Conservation (phyloP, 2,329 filamentous ascomycete genomes). For the Dactylellina drechsleri region DNA sequence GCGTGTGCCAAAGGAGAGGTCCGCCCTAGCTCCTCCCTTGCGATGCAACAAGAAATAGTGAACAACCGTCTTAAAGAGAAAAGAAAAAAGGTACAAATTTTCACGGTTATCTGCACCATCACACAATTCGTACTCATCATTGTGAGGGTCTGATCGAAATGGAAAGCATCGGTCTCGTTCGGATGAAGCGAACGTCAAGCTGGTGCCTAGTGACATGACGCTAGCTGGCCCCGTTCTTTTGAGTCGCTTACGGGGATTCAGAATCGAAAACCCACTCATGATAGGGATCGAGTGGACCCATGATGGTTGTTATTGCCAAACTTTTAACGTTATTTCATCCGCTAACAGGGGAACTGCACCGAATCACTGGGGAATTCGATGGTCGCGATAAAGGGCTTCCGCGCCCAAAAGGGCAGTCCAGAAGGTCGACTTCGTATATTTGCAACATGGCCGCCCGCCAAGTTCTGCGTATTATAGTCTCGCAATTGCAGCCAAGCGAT, state of each 20-base stretch:
- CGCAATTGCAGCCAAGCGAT: conserved; percentile 3
- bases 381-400: conserved; percentile 52
- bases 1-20: conserved; percentile 30
- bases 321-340: conserved; percentile 54
- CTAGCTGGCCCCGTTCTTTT: conserved; percentile 36
- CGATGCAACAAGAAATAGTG: background rate
- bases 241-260: conserved; percentile 44
- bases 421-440: conserved; percentile 31
- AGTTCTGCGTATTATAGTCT: conserved; percentile 6
- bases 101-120: conserved; percentile 52
- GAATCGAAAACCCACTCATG: conserved; percentile 16
- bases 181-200: conserved; percentile 51
- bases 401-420: conserved; percentile 51
- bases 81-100: conserved; percentile 26
- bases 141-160: conserved; percentile 45
- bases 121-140: conserved; percentile 44
- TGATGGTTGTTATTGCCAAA: conserved; percentile 19
- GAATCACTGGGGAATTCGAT: conserved; percentile 46
- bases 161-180: conserved; percentile 51
- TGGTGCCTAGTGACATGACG: conserved; percentile 53
- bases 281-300: too few species aligned
- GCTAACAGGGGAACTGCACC: conserved; percentile 54
- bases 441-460: conserved; percentile 26
- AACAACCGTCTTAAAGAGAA: background rate
- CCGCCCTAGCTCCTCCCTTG: conserved; percentile 12